phyloP scores from a whole-genome alignment of 495 filamentous ascomycete genomes.

The Podospora fimiseda region DNA sequence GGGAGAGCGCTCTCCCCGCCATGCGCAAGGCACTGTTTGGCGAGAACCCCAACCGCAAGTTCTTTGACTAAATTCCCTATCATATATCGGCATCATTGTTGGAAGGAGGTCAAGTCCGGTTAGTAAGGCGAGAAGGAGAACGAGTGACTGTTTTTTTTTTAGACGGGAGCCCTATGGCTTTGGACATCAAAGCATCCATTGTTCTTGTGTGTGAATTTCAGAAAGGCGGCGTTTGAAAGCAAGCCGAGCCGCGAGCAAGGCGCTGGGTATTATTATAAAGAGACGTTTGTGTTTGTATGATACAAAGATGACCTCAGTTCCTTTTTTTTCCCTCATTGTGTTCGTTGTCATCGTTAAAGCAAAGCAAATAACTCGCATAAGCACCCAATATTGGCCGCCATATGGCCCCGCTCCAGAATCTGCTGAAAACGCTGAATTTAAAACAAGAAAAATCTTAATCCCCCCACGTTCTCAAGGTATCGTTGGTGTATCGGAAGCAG shows the following conservation, averaged over 20 bases:
- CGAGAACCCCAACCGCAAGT: conserved; percentile 85
- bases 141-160: background rate
- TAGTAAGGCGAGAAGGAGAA: background rate
- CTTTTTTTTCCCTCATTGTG: no score
- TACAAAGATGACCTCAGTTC: no score
- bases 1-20: conserved; percentile 75
- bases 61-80: conserved; percentile 64
- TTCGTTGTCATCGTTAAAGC: no score
- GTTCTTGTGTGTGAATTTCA: background rate
- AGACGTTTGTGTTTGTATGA: no score
- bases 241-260: no score
- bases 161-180: background rate
- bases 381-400: no score
- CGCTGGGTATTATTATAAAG: no score
- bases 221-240: background rate
- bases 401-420: no score
- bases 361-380: no score
- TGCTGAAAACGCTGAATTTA: no score
- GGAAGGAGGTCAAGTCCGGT: background rate
- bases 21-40: conserved; percentile 84
- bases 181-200: background rate
- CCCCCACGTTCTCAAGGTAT: no score
- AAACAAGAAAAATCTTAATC: no score
- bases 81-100: background rate
- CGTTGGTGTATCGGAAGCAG: background rate